A percentile compares a stretch with the other conserved stretches of the same genome.
Conservation (phyloP, 2,329 filamentous ascomycete species). For the Coniochaeta ligniaria region DNA sequence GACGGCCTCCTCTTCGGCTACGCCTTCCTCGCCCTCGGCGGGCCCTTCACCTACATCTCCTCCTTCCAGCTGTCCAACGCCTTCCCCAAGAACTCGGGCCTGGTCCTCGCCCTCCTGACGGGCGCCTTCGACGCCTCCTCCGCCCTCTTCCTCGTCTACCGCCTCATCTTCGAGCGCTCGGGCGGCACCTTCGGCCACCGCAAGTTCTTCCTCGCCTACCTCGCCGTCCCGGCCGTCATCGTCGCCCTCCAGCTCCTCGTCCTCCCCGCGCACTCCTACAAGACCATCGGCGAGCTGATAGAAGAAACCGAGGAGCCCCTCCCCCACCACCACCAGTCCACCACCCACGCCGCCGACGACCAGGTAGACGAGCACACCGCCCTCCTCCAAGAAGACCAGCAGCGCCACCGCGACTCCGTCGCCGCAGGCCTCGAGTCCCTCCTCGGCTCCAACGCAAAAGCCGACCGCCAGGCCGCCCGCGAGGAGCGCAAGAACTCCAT, state of each 20-base stretch:
- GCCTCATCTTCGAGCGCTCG: constrained; percentile 55
- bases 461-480: constrained; percentile 53
- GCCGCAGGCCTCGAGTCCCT: constrained; percentile 67
- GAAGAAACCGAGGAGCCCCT: constrained; percentile 55
- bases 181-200: constrained; percentile 50
- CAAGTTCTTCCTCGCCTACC: constrained; percentile 66
- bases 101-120: constrained; percentile 74
- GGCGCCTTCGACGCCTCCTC: constrained; percentile 81
- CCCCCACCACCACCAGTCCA: constrained; percentile 11
- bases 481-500: constrained; percentile 64
- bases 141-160: constrained; percentile 69
- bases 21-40: constrained; percentile 68
- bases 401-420: constrained; percentile 52
- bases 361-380: constrained; percentile 52
- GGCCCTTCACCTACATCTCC: constrained; percentile 75
- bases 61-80: constrained; percentile 81
- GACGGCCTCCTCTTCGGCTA: constrained; percentile 73
- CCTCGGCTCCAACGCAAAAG: constrained; percentile 48
- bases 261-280: constrained; percentile 72
- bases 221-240: constrained; percentile 63
- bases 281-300: constrained; percentile 78
- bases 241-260: constrained; percentile 59
- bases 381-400: constrained; percentile 47
- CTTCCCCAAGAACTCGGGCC: constrained; percentile 67
- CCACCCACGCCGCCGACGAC: constrained; percentile 44